Evolutionary conservation across 495 filamentous ascomycete species (phyloP), one percentile per base, ranked within the genome.

Genomic region (Recurvomyces mirabilis): DNA sequence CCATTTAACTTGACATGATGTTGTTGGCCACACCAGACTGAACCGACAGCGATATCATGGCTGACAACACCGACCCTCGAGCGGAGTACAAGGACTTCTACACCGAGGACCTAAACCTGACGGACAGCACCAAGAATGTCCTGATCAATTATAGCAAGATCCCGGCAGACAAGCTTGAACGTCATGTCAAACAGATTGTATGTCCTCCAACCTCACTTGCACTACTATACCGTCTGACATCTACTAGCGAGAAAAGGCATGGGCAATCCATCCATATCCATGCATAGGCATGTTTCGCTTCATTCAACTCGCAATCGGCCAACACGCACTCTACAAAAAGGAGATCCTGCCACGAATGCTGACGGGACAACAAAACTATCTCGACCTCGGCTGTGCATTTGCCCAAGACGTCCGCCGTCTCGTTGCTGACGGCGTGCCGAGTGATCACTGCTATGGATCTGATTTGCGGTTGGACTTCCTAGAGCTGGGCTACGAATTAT

Each of bases 401-500:
- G 55, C 38, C 1, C 52, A 55, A 38, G 44, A 55, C 33, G 21
- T 55, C 14, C 55, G 55, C 18, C 46, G 51, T 6, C 48, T 58
- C 17, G 54, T 55, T 19, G 41, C 42, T 2, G 54, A 57, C 34
- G 58, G 58, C 24, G 58, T 52, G 1, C 47, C 50, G 22, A 41
- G 50, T 23, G 37, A 43, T 7, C 47, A 57, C 14, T 45, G 70
- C 10, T 68, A 68, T 51, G 68, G 60, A 17, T 55, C 54, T 7
- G 71, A 75, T 24, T 45, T 70, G 1, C 54, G 54, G 5, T 28
- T 42, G 2, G 59, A 62, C 11, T 72, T 69, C 56, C 58, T 66
- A 21, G 50, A 68, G 0, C 43, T 73, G 4, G 69, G 70, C 18
- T 73, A 70, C 51, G 68, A 70, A 4, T 57, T 74, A 4, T 74